Evolutionary conservation across 2,329 filamentous ascomycete genomes (phyloP).

Genomic region (Emydomyces testavorans): DNA sequence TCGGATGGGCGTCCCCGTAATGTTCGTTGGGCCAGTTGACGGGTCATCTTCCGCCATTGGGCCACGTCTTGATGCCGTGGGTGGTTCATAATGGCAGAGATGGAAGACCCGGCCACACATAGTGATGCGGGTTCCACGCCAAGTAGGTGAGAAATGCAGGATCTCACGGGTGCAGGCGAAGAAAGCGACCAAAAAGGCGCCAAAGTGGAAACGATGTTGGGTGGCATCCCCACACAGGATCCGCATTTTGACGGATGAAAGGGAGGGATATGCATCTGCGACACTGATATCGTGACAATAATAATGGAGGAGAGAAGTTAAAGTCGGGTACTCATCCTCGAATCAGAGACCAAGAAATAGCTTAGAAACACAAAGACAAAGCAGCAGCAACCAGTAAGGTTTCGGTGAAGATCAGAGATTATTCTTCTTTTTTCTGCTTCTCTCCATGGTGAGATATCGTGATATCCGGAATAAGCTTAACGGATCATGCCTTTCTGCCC

Average conservation of each 20-base stretch:
- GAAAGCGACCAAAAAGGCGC: background rate
- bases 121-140: slow-evolving; percentile 10
- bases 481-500: slow-evolving; percentile 12
- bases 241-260: slow-evolving; percentile 6
- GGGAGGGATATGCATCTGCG: slow-evolving; percentile 1
- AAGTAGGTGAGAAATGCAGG: slow-evolving; percentile 6
- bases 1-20: background rate
- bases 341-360: background rate
- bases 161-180: background rate
- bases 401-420: background rate
- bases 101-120: slow-evolving; percentile 5
- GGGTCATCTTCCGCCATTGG: slow-evolving; percentile 28
- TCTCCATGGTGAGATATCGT: background rate
- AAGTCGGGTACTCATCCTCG: background rate
- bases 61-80: slow-evolving; percentile 32
- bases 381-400: slow-evolving; percentile 1
- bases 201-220: slow-evolving; percentile 6
- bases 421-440: background rate
- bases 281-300: background rate
- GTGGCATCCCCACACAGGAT: slow-evolving; percentile 7
- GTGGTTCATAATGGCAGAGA: slow-evolving; percentile 18
- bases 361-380: background rate
- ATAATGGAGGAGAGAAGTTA: slow-evolving; percentile 4
- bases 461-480: slow-evolving; percentile 1
- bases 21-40: slow-evolving; percentile 26